Percentiles rank a stretch among this genome's conserved stretches.
Evolutionary conservation across 257 asterid species (phyloP).

Genomic region (Jacaranda mimosifolia): DNA sequence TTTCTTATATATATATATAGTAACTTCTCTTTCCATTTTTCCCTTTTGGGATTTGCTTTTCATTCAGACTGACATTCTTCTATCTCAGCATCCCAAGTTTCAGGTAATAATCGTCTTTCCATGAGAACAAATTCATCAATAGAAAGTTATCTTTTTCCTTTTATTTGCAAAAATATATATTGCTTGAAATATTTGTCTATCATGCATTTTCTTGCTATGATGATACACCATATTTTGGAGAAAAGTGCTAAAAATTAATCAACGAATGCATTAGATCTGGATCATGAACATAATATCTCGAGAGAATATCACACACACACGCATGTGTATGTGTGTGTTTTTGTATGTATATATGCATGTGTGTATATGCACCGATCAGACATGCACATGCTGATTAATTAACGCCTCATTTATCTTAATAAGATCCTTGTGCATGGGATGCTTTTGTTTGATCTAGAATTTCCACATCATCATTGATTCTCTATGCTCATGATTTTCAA

Average conservation of each 20-base stretch:
- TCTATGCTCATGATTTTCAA: neutral
- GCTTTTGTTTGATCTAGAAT: neutral
- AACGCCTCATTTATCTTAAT: constrained; percentile 11
- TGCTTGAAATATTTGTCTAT: neutral
- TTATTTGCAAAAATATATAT: neutral
- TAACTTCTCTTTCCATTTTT: neutral
- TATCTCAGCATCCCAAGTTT: constrained; percentile 22
- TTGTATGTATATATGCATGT: too few species aligned
- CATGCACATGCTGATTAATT: constrained; percentile 4
- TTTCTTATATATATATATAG: neutral
- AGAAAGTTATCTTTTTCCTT: neutral
- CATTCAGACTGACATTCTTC: constrained; percentile 32
- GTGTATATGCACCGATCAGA: neutral
- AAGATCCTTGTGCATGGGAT: constrained; percentile 3
- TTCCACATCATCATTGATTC: constrained; percentile 13
- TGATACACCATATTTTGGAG: neutral
- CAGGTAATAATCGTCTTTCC: constrained; percentile 23
- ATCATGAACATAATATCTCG: neutral
- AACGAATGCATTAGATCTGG: neutral
- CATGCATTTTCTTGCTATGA: neutral
- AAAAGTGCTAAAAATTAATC: neutral
- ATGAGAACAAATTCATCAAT: too few species aligned
- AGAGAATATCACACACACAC: neutral
- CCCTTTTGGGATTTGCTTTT: constrained; percentile 14
- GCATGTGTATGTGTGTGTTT: neutral